Evolutionary conservation across 805 yeast genomes (phyloP), one percentile per base, ranked within the genome.

Genomic region (Pichia nanzhaoensis): DNA sequence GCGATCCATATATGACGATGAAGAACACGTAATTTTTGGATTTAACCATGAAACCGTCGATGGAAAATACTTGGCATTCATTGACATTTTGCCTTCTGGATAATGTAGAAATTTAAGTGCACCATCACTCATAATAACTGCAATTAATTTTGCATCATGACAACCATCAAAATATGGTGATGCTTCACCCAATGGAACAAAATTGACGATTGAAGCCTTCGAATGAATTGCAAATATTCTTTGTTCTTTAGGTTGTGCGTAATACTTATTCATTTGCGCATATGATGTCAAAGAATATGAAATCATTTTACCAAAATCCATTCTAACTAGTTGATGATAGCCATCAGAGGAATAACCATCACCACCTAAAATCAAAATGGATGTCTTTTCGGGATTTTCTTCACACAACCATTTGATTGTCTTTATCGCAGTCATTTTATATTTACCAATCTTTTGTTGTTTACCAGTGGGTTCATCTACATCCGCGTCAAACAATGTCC

Each of bases 251-350:
- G 84, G 83, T 21, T 66, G 69, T 0, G 82, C 69, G 61, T 88
- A 93, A 57, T 79, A 88, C 42, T 74, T 74, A 16, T 84, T 84
- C 84, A 89, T 93, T 42, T 80, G 79, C 8, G 82, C 84, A 63
- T 88, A 86, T 0, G 96, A 83, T 0, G 96, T 84, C 46, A 91
- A 64, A 2, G 89, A 74, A 53, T 87, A 85, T 41, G 78, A 75
- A 20, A 95, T 84, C 13, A 95, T 84, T 36, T 71, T 70, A 3
- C 96, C 96, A 54, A 88, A 82, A 51, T 87, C 85, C 49, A 90
- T 67, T 42, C 81, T 66, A 0, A 77, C 73, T 8, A 83, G 52
- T 43, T 67, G 69, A 43, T 68, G 73, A 33, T 63, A 64, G 0
- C 72, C 73, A 35, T 69, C 70, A 1, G 59, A 54, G 12, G 61